Evolutionary conservation across 805 yeast genomes (phyloP), one percentile per base, ranked within the genome.

Genomic region (Komagataella kurtzmanii): DNA sequence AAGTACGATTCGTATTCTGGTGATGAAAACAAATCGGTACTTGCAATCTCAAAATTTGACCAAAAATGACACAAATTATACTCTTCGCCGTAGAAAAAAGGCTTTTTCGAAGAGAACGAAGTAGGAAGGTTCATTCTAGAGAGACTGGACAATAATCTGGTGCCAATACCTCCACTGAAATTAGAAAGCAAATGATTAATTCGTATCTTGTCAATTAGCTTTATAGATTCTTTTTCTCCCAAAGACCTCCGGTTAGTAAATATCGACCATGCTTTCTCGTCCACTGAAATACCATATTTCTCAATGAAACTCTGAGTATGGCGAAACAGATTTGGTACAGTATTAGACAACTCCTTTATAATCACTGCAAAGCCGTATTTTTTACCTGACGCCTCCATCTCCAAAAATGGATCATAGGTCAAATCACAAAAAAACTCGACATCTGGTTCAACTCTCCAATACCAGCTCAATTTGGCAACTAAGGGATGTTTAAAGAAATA

Each of bases 401-500:
- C 88, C 14, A 74, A 57, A 61, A 91, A 93, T 12, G 97, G 96
- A 66, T 91, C 98, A 66, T 90, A 88, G 0, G 96, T 84, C 51
- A 89, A 66, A 64, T 91, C 97, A 67, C 99, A 91, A 63, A 75
- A 88, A 62, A 88, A 88, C 57, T 86, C 83, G 45, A 91, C 93
- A 56, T 85, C 85, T 3, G 98, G 98, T 65, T 93, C 99, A 10
- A 93, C 88, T 52, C 98, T 75, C 97, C 97, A 90, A 67, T 89
- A 91, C 95, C 96, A 91, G 55, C 89, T 88, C 52, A 80, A 74
- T 54, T 80, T 75, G 50, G 66, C 66, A 46, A 91, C 83, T 55
- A 87, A 62, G 5, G 85, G 85, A 64, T 91, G 97, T 54, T 82
- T 78, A 68, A 79, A 88, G 61, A 91, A 91, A 53, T 73, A 72